Evolutionary conservation across 768 basidiomycete species (phyloP).

Genomic region (Phylloporus rhodoxanthus): DNA sequence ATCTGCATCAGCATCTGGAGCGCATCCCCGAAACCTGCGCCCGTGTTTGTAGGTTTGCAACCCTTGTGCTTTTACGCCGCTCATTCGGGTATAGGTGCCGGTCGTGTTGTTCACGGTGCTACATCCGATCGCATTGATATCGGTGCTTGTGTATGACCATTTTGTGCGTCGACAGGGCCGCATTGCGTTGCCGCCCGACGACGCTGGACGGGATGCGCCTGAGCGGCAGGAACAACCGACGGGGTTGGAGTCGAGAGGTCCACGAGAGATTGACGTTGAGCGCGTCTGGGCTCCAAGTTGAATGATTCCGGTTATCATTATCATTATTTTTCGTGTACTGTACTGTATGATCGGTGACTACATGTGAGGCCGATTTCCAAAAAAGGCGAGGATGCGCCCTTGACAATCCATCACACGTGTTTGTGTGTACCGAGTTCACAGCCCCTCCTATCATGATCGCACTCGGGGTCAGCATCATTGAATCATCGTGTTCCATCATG

Average conservation of each 20-base stretch:
- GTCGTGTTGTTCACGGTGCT: constrained; percentile 58
- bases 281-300: constrained; percentile 29
- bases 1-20: constrained; percentile 62
- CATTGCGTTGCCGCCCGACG: constrained; percentile 42
- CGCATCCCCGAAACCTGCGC: constrained; percentile 53
- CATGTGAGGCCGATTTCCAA: not conserved
- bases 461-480: not conserved
- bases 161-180: constrained; percentile 24
- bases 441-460: constrained; percentile 4
- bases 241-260: constrained; percentile 4
- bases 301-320: not conserved
- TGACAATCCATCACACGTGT: constrained; percentile 1
- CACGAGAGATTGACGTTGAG: constrained; percentile 42
- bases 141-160: constrained; percentile 37
- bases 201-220: constrained; percentile 13
- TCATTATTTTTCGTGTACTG: no score
- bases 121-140: constrained; percentile 56
- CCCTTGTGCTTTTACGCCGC: not conserved
- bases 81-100: constrained; percentile 40
- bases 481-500: not conserved
- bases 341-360: not conserved
- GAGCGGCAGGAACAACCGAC: not conserved
- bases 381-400: constrained; percentile 2
- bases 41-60: constrained; percentile 50
- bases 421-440: not conserved